Conservation (phyloP, 768 basidiomycete genomes). For the Amanita pseudoporphyria region DNA sequence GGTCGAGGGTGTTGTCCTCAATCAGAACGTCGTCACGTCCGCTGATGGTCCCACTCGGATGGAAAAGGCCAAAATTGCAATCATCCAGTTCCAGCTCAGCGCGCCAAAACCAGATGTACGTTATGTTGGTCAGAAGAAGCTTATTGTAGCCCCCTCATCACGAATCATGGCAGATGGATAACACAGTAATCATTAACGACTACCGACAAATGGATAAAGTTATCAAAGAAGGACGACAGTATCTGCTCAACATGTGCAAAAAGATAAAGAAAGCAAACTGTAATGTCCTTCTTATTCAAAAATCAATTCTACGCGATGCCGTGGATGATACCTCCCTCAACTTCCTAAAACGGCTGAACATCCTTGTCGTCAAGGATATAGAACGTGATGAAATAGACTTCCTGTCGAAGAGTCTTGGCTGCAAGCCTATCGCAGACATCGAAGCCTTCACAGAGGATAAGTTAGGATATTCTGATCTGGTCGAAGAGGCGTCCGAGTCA, state of each 20-base stretch:
- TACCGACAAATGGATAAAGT: conserved; percentile 99
- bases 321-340: conserved; percentile 96
- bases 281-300: conserved; percentile 98
- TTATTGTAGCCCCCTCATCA: neutral
- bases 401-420: conserved; percentile 87
- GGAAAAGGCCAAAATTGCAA: conserved; percentile 97
- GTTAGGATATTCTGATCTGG: conserved; percentile 90
- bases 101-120: conserved; percentile 93
- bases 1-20: conserved; percentile 95
- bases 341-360: conserved; percentile 95
- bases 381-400: conserved; percentile 99
- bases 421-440: conserved; percentile 95
- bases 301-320: conserved; percentile 98
- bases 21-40: conserved; percentile 85
- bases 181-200: conserved; percentile 98
- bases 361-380: conserved; percentile 93
- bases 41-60: conserved; percentile 92
- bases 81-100: conserved; percentile 97
- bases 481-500: conserved; percentile 76
- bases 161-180: conserved; percentile 76
- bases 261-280: conserved; percentile 99
- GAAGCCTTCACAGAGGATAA: conserved; percentile 98
- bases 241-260: conserved; percentile 96
- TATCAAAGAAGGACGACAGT: conserved; percentile 97
- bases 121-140: conserved; percentile 16